Percentiles rank a stretch among this genome's conserved stretches.
These are phyloP conservation scores for Benincasa hispida DNA, from an alignment of 306 rosid species.

Conservation along the genomic window DNA sequence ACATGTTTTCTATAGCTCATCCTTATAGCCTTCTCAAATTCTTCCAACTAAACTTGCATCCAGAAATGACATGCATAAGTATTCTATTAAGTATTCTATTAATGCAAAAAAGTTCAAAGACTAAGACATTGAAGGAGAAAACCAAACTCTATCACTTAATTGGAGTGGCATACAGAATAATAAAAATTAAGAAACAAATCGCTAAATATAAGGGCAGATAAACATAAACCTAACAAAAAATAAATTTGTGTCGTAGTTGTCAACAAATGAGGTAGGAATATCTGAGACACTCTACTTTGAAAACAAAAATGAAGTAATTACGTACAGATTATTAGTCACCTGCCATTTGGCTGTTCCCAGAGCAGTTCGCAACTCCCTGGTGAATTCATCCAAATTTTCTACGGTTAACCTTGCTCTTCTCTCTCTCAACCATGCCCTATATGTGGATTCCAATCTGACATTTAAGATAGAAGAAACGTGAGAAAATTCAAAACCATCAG, in stretches of 20 bases:
- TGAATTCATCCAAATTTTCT: constrained; percentile 44
- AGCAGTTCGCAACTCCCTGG: constrained; percentile 88
- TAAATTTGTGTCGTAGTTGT: not conserved
- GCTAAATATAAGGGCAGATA: not conserved
- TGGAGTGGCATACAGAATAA: not conserved
- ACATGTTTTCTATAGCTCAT: constrained; percentile 52
- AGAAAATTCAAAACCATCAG: constrained; percentile 6
- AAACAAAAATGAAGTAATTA: not conserved
- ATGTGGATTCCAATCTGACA: constrained; percentile 82
- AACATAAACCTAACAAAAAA: not conserved
- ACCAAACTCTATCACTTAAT: not conserved
- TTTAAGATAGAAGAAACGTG: not conserved
- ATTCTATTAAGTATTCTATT: too few relatives aligned
- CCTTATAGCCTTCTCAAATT: constrained; percentile 78
- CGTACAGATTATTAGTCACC: constrained; percentile 25
- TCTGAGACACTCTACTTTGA: not conserved
- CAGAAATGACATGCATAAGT: constrained; percentile 16
- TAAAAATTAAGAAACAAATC: not conserved
- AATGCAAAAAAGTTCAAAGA: not conserved
- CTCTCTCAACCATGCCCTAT: constrained; percentile 65
- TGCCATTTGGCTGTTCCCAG: constrained; percentile 98
- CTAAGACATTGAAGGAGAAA: constrained; percentile 5
- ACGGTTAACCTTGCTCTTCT: constrained; percentile 41
- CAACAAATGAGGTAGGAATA: not conserved
- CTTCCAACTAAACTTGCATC: constrained; percentile 57